Evolutionary conservation across 345 rosid genomes (phyloP).

Genomic region (Populus euphratica): DNA sequence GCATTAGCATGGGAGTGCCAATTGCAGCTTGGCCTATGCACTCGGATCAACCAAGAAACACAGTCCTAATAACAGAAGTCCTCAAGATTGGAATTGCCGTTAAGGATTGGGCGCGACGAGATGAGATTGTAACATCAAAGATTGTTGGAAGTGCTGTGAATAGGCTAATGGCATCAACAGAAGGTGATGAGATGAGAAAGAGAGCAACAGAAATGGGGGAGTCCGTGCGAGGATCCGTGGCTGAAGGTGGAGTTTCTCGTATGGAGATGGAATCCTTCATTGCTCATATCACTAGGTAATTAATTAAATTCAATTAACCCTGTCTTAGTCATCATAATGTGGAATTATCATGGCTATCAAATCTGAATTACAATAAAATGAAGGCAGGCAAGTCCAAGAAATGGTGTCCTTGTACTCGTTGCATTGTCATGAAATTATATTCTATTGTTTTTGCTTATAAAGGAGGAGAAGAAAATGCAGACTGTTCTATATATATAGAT

Average conservation of each 20-base stretch:
- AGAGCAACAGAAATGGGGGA: slow-evolving; percentile 37
- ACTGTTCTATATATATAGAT: too few species aligned
- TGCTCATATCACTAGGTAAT: slow-evolving; percentile 34
- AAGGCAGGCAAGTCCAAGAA: neutral
- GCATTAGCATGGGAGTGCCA: slow-evolving; percentile 61
- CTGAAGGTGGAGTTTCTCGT: slow-evolving; percentile 38
- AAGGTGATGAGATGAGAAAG: slow-evolving; percentile 48
- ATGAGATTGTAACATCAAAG: slow-evolving; percentile 20
- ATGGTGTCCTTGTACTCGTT: neutral
- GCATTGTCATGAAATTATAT: neutral
- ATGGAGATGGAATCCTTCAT: slow-evolving; percentile 48
- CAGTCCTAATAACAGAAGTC: slow-evolving; percentile 31
- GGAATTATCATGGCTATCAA: neutral
- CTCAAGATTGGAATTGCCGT: slow-evolving; percentile 41
- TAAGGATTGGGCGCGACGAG: slow-evolving; percentile 27
- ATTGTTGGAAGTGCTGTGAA: slow-evolving; percentile 28
- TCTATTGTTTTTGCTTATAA: neutral
- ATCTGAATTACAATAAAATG: neutral
- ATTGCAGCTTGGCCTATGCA: slow-evolving; percentile 64
- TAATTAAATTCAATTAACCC: neutral
- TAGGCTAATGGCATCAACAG: slow-evolving; percentile 43
- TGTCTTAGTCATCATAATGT: neutral
- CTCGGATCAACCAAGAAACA: slow-evolving; percentile 57
- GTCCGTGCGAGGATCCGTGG: slow-evolving; percentile 20
- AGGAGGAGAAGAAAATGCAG: too few species aligned